phyloP scores from a whole-genome alignment of 2,329 filamentous ascomycete species.

The Trichoderma arundinaceum region DNA sequence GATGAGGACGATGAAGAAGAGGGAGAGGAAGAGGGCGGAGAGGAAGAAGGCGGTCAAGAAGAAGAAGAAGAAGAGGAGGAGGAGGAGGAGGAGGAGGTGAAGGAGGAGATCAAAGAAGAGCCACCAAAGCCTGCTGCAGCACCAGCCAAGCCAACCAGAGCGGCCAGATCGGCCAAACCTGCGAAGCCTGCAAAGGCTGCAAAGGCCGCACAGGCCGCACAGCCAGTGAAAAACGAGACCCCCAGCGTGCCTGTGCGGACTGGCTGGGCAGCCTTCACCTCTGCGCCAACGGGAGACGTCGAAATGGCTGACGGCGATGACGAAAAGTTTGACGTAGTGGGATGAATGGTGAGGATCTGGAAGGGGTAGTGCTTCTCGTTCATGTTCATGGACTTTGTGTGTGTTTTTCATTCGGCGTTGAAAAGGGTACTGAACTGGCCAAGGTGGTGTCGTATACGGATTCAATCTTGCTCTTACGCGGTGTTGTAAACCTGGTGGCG shows the following conservation, averaged over 20 bases:
- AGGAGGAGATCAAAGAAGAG: conserved; percentile 34
- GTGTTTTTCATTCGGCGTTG: background rate
- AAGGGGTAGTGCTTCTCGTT: background rate
- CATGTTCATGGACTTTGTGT: background rate
- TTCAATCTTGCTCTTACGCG: background rate
- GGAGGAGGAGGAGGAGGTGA: conserved; percentile 34
- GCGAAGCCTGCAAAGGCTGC: background rate
- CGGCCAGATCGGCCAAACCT: background rate
- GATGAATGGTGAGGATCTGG: background rate
- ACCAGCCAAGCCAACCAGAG: conserved; percentile 24
- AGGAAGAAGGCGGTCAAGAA: conserved; percentile 42
- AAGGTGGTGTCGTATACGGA: background rate
- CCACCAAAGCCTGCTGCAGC: conserved; percentile 31
- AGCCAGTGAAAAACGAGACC: conserved; percentile 30
- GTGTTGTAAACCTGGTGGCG: background rate
- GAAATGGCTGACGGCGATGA: conserved; percentile 41
- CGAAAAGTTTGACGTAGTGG: conserved; percentile 45
- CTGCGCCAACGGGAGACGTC: conserved; percentile 37
- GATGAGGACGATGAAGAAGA: conserved; percentile 51
- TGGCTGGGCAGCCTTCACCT: conserved; percentile 43
- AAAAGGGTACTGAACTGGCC: background rate
- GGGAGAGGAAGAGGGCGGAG: conserved; percentile 46
- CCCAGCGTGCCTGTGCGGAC: conserved; percentile 36
- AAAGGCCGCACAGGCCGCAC: background rate
- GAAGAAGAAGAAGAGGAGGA: conserved; percentile 45